Evolutionary conservation across 495 filamentous ascomycete genomes (phyloP), one percentile per base, ranked within the genome.

Genomic region (Lepraria neglecta): DNA sequence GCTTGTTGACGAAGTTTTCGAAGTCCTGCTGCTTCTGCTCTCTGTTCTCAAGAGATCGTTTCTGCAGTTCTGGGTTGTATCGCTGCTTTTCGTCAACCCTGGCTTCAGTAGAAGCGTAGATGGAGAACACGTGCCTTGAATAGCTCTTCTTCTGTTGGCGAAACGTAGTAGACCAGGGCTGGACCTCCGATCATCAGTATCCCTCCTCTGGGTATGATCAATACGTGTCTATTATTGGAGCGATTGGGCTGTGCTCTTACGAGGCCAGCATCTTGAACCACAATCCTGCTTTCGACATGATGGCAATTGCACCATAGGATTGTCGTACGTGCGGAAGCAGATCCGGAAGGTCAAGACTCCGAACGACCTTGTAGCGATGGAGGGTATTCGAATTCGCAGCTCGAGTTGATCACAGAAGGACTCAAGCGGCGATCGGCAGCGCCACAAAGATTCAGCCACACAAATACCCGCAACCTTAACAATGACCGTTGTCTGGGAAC

Each of bases 31-130:
- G 82, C 58, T 79, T 81, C 65, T 84, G 81, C 50, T 85, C 77
- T 33, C 92, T 82, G 56, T 87, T 79, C 68, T 90, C 89, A 1
- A 91, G 74, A 57, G 87, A 89, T 65, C 86, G 82, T 72, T 88
- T 88, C 71, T 92, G 89, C 4, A 97, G 82, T 15, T 97, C 94
- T 1, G 92, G 91, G 71, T 92, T 97, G 77, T 96, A 97, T 72
- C 80, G 84, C 79, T 91, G 69, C 27, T 15, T 38, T 21, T n/a
- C 21, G 35, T 61, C 9, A 59, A 42, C 27, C 35, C 35, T 40
- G 19, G 12, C n/a, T 21, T 42, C 4, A n/a, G 38, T 28, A 27
- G 51, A 56, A 28, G 43, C 31, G 31, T 7, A 48, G 28, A 31
- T 45, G 33, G 24, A 30, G 58, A 46, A 14, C 24, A 58, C 71